A percentile compares a stretch with the other conserved stretches of the same genome.
phyloP scores from a whole-genome alignment of 2,329 filamentous ascomycete species.

The Calonectria montana region DNA sequence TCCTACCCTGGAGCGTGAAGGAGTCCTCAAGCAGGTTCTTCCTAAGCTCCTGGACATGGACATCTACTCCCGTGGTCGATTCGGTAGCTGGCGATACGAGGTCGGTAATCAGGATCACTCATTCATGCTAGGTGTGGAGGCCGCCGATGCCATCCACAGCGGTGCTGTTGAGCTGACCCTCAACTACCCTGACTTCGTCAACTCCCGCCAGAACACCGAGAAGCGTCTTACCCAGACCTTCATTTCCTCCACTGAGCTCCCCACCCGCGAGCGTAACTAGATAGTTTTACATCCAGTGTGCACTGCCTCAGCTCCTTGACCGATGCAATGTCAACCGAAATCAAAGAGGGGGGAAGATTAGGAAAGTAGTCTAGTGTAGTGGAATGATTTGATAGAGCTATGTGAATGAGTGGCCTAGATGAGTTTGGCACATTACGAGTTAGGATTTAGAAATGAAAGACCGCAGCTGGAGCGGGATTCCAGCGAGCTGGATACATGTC shows the following conservation, averaged over 20 bases:
- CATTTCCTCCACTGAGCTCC: conserved; percentile 52
- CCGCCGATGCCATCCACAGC: conserved; percentile 89
- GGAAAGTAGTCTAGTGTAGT: conserved; percentile 32
- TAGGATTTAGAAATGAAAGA: conserved; percentile 42
- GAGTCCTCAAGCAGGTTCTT: conserved; percentile 90
- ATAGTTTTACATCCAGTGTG: conserved; percentile 46
- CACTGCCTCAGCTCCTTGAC: conserved; percentile 39
- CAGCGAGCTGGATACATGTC: conserved; percentile 36
- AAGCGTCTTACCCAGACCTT: conserved; percentile 59
- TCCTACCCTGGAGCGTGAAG: conserved; percentile 93
- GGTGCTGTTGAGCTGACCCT: conserved; percentile 91
- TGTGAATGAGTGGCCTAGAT: conserved; percentile 39
- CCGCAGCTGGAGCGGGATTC: conserved; percentile 34
- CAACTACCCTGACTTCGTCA: conserved; percentile 98
- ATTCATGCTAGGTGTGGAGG: conserved; percentile 97
- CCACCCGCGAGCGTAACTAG: conserved; percentile 47
- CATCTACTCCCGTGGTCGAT: conserved; percentile 95
- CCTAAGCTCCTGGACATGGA: conserved; percentile 91
- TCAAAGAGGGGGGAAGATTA: conserved; percentile 12
- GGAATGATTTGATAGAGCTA: conserved; percentile 38
- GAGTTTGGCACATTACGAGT: conserved; percentile 37
- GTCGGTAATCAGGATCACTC: conserved; percentile 97
- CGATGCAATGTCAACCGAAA: not conserved
- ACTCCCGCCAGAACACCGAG: conserved; percentile 73
- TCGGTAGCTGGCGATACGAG: conserved; percentile 98